Percentiles rank a stretch among this genome's conserved stretches.
phyloP scores from a whole-genome alignment of 495 filamentous ascomycete genomes.

The Immersiella caudata region DNA sequence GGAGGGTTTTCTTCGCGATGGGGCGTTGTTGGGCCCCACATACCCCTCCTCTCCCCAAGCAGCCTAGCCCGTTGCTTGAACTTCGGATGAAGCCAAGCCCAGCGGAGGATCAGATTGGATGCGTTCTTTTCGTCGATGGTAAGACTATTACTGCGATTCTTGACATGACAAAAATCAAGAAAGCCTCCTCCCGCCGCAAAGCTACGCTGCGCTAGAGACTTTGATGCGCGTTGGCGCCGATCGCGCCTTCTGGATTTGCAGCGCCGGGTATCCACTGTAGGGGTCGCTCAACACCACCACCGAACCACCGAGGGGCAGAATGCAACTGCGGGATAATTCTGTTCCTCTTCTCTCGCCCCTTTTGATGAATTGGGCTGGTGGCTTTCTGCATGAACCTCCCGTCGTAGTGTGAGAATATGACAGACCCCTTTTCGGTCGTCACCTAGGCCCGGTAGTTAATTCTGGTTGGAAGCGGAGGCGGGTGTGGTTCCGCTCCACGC shows the following conservation, averaged over 20 bases:
- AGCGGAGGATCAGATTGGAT: background rate
- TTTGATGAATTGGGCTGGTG: background rate
- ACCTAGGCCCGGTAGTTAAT: background rate
- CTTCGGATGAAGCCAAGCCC: background rate
- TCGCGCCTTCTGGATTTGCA: background rate
- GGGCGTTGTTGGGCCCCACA: background rate
- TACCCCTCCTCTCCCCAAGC: background rate
- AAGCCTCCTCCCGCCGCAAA: background rate
- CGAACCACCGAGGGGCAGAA: background rate
- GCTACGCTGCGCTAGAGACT: background rate
- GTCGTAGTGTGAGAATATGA: background rate
- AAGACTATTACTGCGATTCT: background rate
- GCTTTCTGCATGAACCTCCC: background rate
- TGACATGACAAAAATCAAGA: background rate
- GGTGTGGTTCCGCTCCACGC: background rate
- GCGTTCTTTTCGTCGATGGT: background rate
- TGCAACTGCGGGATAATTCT: constrained; percentile 10
- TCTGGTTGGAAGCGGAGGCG: background rate
- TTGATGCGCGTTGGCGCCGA: constrained; percentile 10
- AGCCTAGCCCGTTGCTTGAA: background rate
- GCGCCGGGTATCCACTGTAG: background rate
- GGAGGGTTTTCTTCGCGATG: background rate
- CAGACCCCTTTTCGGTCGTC: background rate
- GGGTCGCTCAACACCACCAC: background rate
- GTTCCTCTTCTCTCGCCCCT: background rate